These are phyloP conservation scores for Gossypium stocksii DNA, from an alignment of 345 rosid genomes.

Conservation along the genomic window DNA sequence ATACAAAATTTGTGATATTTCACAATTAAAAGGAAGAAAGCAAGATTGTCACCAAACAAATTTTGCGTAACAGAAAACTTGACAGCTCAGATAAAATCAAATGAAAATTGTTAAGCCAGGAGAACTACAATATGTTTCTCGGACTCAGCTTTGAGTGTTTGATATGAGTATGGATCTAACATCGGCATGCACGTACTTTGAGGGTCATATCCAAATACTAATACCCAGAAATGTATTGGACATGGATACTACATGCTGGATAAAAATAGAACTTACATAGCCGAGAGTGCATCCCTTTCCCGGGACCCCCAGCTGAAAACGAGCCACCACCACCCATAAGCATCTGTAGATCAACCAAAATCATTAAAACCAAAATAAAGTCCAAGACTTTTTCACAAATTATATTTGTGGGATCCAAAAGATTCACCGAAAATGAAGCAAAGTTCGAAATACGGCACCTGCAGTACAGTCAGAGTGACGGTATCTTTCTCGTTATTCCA, in stretches of 20 bases:
- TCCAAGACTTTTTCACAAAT: background rate
- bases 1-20: background rate
- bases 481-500: slow-evolving; percentile 71
- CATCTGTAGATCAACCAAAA: slow-evolving; percentile 43
- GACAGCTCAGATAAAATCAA: background rate
- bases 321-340: slow-evolving; percentile 98
- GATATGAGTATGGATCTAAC: background rate
- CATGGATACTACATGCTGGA: background rate
- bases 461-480: slow-evolving; percentile 57
- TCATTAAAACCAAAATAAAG: background rate
- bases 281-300: slow-evolving; percentile 94
- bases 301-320: slow-evolving; percentile 97
- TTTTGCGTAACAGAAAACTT: background rate
- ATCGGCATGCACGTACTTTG: too few species aligned
- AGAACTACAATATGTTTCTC: background rate
- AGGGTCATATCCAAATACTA: too few species aligned
- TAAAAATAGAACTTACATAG: slow-evolving; percentile 56
- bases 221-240: background rate
- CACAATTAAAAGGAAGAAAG: background rate
- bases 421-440: background rate
- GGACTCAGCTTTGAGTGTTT: background rate
- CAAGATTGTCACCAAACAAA: background rate
- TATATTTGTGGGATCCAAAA: background rate
- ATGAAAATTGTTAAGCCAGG: background rate
- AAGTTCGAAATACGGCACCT: slow-evolving; percentile 37